These are phyloP conservation scores for Aspergillus campestris DNA, from an alignment of 495 filamentous ascomycete species.

Conservation along the genomic window DNA sequence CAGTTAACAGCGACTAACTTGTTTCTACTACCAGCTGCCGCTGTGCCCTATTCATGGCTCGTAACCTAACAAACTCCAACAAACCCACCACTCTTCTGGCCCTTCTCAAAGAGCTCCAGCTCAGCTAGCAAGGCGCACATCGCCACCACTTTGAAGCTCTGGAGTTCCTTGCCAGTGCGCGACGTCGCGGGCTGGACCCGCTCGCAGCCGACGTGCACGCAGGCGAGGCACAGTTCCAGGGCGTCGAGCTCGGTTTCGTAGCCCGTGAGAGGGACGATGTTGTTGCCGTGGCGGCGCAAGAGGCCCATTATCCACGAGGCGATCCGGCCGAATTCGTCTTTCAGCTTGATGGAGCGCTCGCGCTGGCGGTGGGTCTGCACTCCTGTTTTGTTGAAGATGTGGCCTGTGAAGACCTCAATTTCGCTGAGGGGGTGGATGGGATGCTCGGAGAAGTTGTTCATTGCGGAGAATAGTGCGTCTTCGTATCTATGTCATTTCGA, in stretches of 20 bases:
- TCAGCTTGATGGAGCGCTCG: conserved; percentile 48
- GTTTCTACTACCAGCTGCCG: too few species aligned
- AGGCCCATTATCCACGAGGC: conserved; percentile 31
- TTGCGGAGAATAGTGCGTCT: conserved; percentile 46
- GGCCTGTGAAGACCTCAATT: conserved; percentile 68
- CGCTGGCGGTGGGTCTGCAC: conserved; percentile 51
- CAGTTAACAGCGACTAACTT: too few species aligned
- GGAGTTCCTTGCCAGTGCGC: background rate
- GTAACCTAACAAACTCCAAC: too few species aligned
- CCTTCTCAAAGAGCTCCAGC: conserved; percentile 3
- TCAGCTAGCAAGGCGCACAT: conserved; percentile 7
- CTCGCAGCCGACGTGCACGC: conserved; percentile 6
- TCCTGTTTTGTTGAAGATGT: conserved; percentile 57
- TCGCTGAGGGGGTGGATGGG: conserved; percentile 53
- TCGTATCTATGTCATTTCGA: conserved; percentile 49
- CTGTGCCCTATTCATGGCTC: too few species aligned
- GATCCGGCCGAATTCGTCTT: conserved; percentile 51
- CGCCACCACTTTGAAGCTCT: conserved; percentile 7
- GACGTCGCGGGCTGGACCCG: background rate
- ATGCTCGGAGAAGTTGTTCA: conserved; percentile 50
- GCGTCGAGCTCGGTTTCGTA: conserved; percentile 2
- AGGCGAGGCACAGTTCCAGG: conserved; percentile 12
- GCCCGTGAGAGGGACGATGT: background rate
- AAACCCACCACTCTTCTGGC: too few species aligned
- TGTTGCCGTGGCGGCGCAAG: conserved; percentile 20